Evolutionary conservation across 2,329 filamentous ascomycete genomes (phyloP), one percentile per base, ranked within the genome.

Genomic region (Fusarium haematococcum): DNA sequence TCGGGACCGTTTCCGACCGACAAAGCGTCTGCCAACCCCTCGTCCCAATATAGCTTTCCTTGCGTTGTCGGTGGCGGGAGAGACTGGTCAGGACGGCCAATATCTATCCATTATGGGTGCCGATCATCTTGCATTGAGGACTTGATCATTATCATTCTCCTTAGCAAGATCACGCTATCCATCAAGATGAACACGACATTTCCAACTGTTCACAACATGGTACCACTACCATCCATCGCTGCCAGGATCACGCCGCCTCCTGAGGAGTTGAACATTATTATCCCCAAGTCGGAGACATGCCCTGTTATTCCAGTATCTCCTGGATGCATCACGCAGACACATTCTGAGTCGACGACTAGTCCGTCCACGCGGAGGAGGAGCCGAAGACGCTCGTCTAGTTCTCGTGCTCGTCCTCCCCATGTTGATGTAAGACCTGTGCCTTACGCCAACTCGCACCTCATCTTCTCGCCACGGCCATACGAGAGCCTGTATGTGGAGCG

Each of bases 401-500:
- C 65, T 30, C 64, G 35, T 10, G 41, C 27, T 16, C 63, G 58
- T 4, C 33, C 68, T n/a, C 63, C 63, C 10, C 54, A 33, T 27
- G 25, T 61, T 32, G 52, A 71, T 18, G 35, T 63, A 20, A 69
- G 56, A 2, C 67, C 70, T 5, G 52, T 64, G 11, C n/a, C 67
- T 6, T 50, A 64, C 25, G 8, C 16, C 59, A 70, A 68, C 20
- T 59, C 63, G 13, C 75, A 68, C 30, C 65, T 72, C 18, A 74
- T 82, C 65, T 78, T 85, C 52, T 78, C 81, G 4, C 84, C 83
- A 2, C 82, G 85, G 2, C 77, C 84, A 0, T 82, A 86, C 58
- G 81, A 84, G 20, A 83, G 84, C 6, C 80, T 89, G 5, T 82
- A 85, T 63, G 78, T 79, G 5, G 88, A 91, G 73, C 82, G 83